Evolutionary conservation across 2,329 filamentous ascomycete species (phyloP).

Genomic region (Xylaria sp.): DNA sequence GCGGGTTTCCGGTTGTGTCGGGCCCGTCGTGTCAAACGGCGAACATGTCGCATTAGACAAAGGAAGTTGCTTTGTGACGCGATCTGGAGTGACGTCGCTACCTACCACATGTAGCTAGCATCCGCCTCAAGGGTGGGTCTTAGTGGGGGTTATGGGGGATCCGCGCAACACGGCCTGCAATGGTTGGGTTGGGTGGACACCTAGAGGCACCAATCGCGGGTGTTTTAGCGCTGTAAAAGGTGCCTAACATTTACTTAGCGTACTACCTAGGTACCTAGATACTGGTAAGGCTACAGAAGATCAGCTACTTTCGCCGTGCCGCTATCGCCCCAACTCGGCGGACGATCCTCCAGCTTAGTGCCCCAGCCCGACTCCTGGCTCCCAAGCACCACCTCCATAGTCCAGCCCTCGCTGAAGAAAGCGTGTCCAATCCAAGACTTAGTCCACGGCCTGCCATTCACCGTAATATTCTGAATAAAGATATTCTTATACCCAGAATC

Average conservation of each 20-base stretch:
- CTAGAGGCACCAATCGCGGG: neutral
- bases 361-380: slow-evolving; percentile 69
- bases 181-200: neutral
- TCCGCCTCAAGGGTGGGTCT: neutral
- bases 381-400: slow-evolving; percentile 63
- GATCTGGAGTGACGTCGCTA: neutral
- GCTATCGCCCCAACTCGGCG: slow-evolving; percentile 37
- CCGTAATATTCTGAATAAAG: slow-evolving; percentile 62
- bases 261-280: neutral
- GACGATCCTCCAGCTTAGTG: slow-evolving; percentile 57
- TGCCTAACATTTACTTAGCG: too few relatives aligned
- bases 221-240: neutral
- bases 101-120: neutral
- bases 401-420: slow-evolving; percentile 63
- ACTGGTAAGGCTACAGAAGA: slow-evolving; percentile 1
- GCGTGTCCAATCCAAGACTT: slow-evolving; percentile 66
- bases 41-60: neutral
- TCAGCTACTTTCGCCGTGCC: neutral
- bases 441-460: slow-evolving; percentile 60
- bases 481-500: slow-evolving; percentile 59
- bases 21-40: too few relatives aligned
- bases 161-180: neutral
- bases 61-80: neutral
- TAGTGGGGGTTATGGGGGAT: neutral
- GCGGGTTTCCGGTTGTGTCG: too few relatives aligned